Percentiles rank a stretch among this genome's conserved stretches.
Conservation (phyloP, 2,329 filamentous ascomycete genomes). For the Didymella pomorum region DNA sequence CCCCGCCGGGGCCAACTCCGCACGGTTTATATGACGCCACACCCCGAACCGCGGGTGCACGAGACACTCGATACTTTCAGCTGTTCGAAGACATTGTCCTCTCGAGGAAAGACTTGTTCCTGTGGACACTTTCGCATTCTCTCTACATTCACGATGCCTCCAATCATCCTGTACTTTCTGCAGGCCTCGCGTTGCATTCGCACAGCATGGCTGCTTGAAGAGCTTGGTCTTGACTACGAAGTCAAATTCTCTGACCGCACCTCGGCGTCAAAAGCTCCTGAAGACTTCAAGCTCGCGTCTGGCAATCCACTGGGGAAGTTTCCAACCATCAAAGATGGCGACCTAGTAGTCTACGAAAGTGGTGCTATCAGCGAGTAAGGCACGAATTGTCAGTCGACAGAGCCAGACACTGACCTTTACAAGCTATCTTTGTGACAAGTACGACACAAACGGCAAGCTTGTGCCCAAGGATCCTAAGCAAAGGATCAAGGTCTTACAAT, state of each 20-base stretch:
- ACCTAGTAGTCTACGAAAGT: constrained; percentile 54
- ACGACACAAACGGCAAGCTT: constrained; percentile 52
- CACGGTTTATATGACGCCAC: constrained; percentile 21
- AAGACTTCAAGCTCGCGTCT: constrained; percentile 53
- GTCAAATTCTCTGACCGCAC: constrained; percentile 52
- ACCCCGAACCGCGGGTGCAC: neutral
- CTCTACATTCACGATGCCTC: constrained; percentile 18
- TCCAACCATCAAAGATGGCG: constrained; percentile 55
- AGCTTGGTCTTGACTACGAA: constrained; percentile 54
- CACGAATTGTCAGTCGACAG: too few species aligned
- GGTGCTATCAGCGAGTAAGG: constrained; percentile 57
- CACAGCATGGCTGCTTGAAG: constrained; percentile 58
- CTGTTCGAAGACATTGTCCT: neutral
- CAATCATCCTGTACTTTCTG: constrained; percentile 58
- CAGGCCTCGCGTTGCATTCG: constrained; percentile 57
- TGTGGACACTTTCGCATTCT: neutral
- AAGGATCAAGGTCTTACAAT: constrained; percentile 53
- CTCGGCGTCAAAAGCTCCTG: constrained; percentile 51
- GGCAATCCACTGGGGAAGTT: constrained; percentile 57
- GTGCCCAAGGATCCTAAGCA: constrained; percentile 47
- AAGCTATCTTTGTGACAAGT: constrained; percentile 58
- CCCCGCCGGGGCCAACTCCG: constrained; percentile 25
- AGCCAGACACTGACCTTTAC: neutral
- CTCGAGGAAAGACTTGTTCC: neutral
- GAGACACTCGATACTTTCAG: neutral